phyloP scores from a whole-genome alignment of 1,139 yeast species.

The Komagataea norvegica region DNA sequence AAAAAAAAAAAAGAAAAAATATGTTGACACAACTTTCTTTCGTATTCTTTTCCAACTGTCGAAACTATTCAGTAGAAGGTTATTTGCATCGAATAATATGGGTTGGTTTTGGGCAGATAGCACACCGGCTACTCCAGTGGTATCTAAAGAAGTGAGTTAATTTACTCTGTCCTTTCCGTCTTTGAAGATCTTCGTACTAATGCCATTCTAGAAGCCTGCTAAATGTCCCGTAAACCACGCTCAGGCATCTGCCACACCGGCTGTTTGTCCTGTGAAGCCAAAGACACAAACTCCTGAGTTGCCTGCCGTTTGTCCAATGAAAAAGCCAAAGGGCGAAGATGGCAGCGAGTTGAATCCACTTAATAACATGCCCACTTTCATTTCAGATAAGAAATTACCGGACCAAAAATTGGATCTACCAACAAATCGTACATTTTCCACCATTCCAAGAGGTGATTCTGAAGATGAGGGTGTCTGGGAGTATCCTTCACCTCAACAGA shows the following conservation, averaged over 20 bases:
- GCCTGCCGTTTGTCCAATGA: slow-evolving; percentile 36
- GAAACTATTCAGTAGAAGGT: not conserved
- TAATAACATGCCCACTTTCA: slow-evolving; percentile 81
- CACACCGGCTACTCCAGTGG: slow-evolving; percentile 2
- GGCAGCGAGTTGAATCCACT: slow-evolving; percentile 52
- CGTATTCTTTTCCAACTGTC: not conserved
- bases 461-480: slow-evolving; percentile 66
- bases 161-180: not conserved
- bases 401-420: slow-evolving; percentile 79
- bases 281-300: slow-evolving; percentile 16
- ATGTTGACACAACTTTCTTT: not conserved
- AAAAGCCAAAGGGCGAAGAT: slow-evolving; percentile 27
- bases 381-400: slow-evolving; percentile 65
- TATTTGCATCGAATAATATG: slow-evolving; percentile 33
- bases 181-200: too few species aligned
- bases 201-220: not conserved
- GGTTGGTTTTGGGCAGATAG: slow-evolving; percentile 81
- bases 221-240: slow-evolving; percentile 38
- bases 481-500: slow-evolving; percentile 98
- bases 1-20: slow-evolving; percentile 3
- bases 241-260: slow-evolving; percentile 17
- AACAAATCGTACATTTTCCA: slow-evolving; percentile 75
- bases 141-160: not conserved
- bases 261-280: slow-evolving; percentile 34
- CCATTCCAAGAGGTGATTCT: slow-evolving; percentile 81